phyloP scores from a whole-genome alignment of 1,139 yeast species.

The Pneumocystis wakefieldiae region DNA sequence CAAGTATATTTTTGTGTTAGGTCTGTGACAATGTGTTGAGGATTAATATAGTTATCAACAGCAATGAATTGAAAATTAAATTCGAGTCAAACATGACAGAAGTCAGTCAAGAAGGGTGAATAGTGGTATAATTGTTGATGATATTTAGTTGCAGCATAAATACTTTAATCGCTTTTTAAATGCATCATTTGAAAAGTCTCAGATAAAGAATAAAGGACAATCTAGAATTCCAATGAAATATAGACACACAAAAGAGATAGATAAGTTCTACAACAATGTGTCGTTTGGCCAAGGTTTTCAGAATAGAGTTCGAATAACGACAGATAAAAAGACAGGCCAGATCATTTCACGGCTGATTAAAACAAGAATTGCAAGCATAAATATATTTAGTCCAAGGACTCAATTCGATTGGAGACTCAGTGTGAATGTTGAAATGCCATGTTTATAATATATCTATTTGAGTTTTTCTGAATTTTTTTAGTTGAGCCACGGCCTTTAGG shows the following conservation, averaged over 20 bases:
- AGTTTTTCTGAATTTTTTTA: not conserved
- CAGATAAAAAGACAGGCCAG: not conserved
- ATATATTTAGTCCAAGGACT: conserved; percentile 12
- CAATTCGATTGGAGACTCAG: conserved; percentile 14
- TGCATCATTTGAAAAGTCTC: not conserved
- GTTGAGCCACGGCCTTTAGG: conserved; percentile 1
- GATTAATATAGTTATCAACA: not conserved
- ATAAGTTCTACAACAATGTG: not conserved
- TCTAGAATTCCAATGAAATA: not conserved
- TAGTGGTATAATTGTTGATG: not conserved
- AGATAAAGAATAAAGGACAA: not conserved
- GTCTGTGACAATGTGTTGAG: not conserved
- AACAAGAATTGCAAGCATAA: conserved; percentile 11
- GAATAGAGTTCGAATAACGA: not conserved
- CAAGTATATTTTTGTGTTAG: not conserved
- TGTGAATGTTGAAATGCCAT: conserved; percentile 13
- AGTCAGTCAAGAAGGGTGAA: not conserved
- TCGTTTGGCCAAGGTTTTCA: not conserved
- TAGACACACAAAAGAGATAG: not conserved
- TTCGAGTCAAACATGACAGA: not conserved
- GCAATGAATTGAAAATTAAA: not conserved
- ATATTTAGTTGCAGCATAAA: not conserved
- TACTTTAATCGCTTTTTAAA: not conserved
- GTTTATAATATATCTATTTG: not conserved
- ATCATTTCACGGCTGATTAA: conserved; percentile 4